These are phyloP conservation scores for Thelonectria olida DNA, from an alignment of 2,329 filamentous ascomycete species.

Conservation along the genomic window DNA sequence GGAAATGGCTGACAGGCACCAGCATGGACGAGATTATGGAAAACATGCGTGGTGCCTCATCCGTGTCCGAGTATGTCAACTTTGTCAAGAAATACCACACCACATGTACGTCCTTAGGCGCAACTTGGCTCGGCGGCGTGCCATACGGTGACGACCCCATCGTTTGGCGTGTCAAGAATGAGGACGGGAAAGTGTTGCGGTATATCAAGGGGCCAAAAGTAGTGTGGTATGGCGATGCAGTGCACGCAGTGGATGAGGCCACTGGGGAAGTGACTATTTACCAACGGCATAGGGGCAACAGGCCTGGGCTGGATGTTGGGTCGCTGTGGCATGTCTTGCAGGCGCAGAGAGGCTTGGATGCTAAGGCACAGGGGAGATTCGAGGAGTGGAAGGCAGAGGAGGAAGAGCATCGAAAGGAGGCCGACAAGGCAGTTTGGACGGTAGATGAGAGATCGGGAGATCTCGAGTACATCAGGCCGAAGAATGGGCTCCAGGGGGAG, in stretches of 20 bases:
- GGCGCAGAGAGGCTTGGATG: slow-evolving; percentile 3
- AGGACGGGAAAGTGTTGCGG: neutral
- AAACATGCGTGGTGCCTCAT: neutral
- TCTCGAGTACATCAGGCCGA: neutral
- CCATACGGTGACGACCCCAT: slow-evolving; percentile 9
- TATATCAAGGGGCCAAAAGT: neutral
- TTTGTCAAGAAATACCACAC: slow-evolving; percentile 3
- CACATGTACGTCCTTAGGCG: slow-evolving; percentile 6
- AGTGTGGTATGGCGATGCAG: neutral
- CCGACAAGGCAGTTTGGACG: neutral
- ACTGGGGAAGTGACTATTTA: neutral
- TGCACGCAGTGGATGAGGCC: slow-evolving; percentile 4
- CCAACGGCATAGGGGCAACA: neutral
- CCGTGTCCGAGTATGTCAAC: neutral
- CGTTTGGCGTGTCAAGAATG: slow-evolving; percentile 9
- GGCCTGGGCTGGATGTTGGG: neutral
- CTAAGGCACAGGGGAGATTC: neutral
- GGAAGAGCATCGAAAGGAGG: neutral
- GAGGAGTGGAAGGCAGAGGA: neutral
- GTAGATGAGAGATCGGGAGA: neutral
- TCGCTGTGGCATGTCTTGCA: slow-evolving; percentile 9
- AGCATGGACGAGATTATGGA: neutral
- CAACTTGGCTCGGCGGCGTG: slow-evolving; percentile 11
- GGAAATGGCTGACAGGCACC: neutral
- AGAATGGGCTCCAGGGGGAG: neutral